Evolutionary conservation across 2,329 filamentous ascomycete genomes (phyloP).

Genomic region (Fusarium aywerte): DNA sequence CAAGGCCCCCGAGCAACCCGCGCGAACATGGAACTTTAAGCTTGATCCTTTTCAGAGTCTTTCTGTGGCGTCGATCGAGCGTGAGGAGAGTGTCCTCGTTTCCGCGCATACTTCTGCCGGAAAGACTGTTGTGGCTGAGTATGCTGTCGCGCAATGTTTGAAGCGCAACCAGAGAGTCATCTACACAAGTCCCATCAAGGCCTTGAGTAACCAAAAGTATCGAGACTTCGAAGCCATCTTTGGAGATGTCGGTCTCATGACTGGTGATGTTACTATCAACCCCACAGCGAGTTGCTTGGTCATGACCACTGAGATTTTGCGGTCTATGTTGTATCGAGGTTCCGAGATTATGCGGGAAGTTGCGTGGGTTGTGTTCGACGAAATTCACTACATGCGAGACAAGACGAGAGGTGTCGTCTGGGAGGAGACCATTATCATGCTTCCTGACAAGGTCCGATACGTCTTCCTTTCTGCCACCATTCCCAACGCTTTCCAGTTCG

Average conservation of each 20-base stretch:
- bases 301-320: slow-evolving; percentile 99
- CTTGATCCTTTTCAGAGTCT: slow-evolving; percentile 98
- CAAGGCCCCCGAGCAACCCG: slow-evolving; percentile 87
- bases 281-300: slow-evolving; percentile 97
- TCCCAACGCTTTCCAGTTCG: slow-evolving; percentile 98
- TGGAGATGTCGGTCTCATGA: slow-evolving; percentile 97
- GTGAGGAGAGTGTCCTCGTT: slow-evolving; percentile 95
- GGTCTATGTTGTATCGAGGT: slow-evolving; percentile 97
- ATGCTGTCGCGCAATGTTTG: slow-evolving; percentile 96
- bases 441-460: slow-evolving; percentile 98
- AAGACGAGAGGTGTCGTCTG: slow-evolving; percentile 95
- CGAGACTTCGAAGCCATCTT: slow-evolving; percentile 96
- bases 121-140: slow-evolving; percentile 98
- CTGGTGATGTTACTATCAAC: slow-evolving; percentile 98
- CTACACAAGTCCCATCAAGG: slow-evolving; percentile 99
- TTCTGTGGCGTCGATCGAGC: slow-evolving; percentile 92
- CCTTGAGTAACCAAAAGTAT: slow-evolving; percentile 98
- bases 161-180: slow-evolving; percentile 98
- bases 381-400: slow-evolving; percentile 98
- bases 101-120: slow-evolving; percentile 97
- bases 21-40: slow-evolving; percentile 85
- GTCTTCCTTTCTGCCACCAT: slow-evolving; percentile 99
- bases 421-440: slow-evolving; percentile 98
- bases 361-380: slow-evolving; percentile 97
- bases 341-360: slow-evolving; percentile 99